Conservation (phyloP, 2,329 filamentous ascomycete species). For the Paraphoma sp. region DNA sequence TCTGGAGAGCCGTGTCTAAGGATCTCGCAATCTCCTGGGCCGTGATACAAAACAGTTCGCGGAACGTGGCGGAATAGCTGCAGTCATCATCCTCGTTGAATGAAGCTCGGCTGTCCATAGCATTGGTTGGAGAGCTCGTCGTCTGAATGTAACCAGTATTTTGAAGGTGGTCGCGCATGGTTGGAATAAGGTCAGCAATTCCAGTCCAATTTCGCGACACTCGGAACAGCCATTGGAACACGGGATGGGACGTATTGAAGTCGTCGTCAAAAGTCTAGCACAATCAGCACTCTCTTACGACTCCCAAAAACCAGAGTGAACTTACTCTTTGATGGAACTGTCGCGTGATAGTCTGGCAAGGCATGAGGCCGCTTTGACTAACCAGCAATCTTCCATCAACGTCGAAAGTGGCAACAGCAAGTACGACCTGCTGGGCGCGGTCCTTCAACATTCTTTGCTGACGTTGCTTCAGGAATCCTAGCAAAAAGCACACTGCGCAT, state of each 20-base stretch:
- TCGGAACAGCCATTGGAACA: conserved; percentile 88
- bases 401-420: conserved; percentile 71
- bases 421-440: conserved; percentile 61
- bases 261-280: conserved; percentile 69
- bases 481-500: conserved; percentile 44
- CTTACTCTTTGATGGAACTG: conserved; percentile 47
- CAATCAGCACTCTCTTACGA: conserved; percentile 12
- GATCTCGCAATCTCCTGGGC: conserved; percentile 75
- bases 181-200: conserved; percentile 70
- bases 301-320: conserved; percentile 61
- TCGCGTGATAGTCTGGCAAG: conserved; percentile 78
- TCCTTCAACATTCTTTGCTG: conserved; percentile 50
- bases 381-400: conserved; percentile 70
- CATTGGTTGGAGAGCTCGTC: conserved; percentile 19
- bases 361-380: conserved; percentile 71
- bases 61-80: conserved; percentile 78
- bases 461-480: conserved; percentile 46
- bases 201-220: conserved; percentile 79
- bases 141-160: conserved; percentile 31
- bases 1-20: conserved; percentile 67
- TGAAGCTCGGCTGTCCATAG: conserved; percentile 25
- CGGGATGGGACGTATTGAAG: conserved; percentile 76
- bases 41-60: conserved; percentile 82
- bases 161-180: conserved; percentile 78
- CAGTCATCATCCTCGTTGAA: conserved; percentile 60